A percentile compares a stretch with the other conserved stretches of the same genome.
These are phyloP conservation scores for Chaetomiaceae sp. DNA, from an alignment of 2,329 filamentous ascomycete species.

Conservation along the genomic window DNA sequence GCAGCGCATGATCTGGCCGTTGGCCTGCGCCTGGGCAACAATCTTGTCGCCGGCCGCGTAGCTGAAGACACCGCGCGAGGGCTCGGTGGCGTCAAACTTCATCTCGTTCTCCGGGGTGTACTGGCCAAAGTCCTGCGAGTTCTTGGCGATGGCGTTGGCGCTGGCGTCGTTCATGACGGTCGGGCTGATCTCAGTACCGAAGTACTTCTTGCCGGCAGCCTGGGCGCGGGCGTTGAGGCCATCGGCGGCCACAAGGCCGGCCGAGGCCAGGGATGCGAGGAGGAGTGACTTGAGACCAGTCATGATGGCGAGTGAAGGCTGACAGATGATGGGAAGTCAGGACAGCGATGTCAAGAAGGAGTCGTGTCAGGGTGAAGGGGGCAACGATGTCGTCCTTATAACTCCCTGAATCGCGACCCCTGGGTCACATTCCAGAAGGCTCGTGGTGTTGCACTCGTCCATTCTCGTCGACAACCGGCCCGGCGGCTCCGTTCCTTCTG, in stretches of 20 bases:
- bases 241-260: neutral
- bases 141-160: constrained; percentile 6
- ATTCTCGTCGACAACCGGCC: too few relatives aligned
- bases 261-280: neutral
- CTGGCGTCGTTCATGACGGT: neutral
- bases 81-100: constrained; percentile 3
- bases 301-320: too few relatives aligned
- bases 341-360: too few relatives aligned
- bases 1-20: constrained; percentile 47
- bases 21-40: constrained; percentile 37
- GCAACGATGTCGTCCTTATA: too few relatives aligned
- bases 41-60: constrained; percentile 40
- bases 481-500: constrained; percentile 4
- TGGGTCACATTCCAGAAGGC: too few relatives aligned
- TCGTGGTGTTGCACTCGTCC: too few relatives aligned
- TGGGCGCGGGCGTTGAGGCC: neutral
- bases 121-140: constrained; percentile 3
- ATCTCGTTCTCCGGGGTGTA: constrained; percentile 8
- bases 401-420: too few relatives aligned
- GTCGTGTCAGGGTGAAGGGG: too few relatives aligned
- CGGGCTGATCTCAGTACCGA: constrained; percentile 4
- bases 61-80: neutral
- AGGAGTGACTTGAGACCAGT: neutral
- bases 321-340: too few relatives aligned
- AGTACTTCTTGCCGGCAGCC: constrained; percentile 4